Evolutionary conservation across 2,329 filamentous ascomycete species (phyloP).

Genomic region (Talaromyces sp.): DNA sequence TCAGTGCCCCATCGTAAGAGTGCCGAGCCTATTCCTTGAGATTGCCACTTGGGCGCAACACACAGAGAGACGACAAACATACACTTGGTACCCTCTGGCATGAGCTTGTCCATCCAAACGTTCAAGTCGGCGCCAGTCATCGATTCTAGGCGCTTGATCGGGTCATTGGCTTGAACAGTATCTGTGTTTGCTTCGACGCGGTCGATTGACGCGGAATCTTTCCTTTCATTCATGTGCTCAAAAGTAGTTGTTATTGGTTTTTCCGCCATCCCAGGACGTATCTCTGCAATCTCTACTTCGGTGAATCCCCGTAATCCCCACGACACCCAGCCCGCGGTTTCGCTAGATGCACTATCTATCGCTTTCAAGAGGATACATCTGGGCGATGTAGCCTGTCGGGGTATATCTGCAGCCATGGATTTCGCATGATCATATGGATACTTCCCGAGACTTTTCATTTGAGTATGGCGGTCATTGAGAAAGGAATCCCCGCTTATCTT

Average conservation of each 20-base stretch:
- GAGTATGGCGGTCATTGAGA: conserved; percentile 1
- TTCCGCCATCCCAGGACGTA: background rate
- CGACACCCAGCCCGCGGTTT: background rate
- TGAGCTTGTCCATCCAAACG: background rate
- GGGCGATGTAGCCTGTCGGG: background rate
- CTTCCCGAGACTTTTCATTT: conserved; percentile 1
- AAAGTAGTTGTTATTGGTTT: background rate
- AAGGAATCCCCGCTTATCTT: conserved; percentile 1
- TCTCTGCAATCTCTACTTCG: background rate
- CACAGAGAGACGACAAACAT: conserved; percentile 2
- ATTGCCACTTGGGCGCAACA: background rate
- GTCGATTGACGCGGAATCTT: background rate
- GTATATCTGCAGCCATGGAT: background rate
- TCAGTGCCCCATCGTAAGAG: background rate
- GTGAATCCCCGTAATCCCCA: background rate
- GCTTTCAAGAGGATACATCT: background rate
- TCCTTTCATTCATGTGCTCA: background rate
- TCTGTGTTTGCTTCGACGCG: background rate
- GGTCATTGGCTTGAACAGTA: background rate
- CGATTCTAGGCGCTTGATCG: background rate
- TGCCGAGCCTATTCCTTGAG: background rate
- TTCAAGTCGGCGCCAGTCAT: background rate
- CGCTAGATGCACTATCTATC: background rate
- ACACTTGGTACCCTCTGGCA: background rate
- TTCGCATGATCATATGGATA: background rate